A percentile compares a stretch with the other conserved stretches of the same genome.
phyloP scores from a whole-genome alignment of 176 grass and related monocot genomes.

The Rhynchospora breviuscula region DNA sequence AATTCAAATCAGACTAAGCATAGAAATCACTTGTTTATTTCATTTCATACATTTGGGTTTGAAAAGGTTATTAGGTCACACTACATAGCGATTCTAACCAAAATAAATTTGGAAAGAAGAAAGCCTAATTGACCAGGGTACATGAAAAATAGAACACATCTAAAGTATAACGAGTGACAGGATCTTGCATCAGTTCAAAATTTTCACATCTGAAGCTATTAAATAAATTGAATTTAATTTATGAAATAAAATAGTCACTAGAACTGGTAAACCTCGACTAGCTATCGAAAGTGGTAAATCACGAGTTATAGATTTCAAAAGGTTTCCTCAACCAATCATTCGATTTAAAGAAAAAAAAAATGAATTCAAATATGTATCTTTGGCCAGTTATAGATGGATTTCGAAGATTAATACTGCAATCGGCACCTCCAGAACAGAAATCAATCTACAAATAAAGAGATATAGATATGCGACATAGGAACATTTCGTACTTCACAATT shows the following conservation, averaged over 20 bases:
- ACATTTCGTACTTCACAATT: neutral
- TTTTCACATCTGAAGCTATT: neutral
- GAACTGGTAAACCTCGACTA: neutral
- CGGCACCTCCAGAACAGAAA: neutral
- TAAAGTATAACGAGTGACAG: neutral
- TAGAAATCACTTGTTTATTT: neutral
- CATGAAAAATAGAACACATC: neutral
- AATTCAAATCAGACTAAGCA: neutral
- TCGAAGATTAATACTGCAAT: neutral
- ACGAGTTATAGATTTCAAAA: neutral
- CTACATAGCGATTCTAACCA: neutral
- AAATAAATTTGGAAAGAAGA: neutral
- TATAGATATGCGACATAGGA: neutral
- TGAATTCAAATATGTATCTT: neutral
- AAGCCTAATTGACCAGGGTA: neutral
- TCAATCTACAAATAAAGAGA: neutral
- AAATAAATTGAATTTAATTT: neutral
- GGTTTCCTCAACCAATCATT: neutral
- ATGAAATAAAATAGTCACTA: neutral
- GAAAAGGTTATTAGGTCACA: neutral
- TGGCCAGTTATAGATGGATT: neutral
- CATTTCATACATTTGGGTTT: constrained; percentile 1
- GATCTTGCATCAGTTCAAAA: neutral
- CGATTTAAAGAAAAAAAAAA: neutral
- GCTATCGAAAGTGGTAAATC: neutral